Conservation (phyloP, 2,329 filamentous ascomycete species). For the Microdochium bolleyi region DNA sequence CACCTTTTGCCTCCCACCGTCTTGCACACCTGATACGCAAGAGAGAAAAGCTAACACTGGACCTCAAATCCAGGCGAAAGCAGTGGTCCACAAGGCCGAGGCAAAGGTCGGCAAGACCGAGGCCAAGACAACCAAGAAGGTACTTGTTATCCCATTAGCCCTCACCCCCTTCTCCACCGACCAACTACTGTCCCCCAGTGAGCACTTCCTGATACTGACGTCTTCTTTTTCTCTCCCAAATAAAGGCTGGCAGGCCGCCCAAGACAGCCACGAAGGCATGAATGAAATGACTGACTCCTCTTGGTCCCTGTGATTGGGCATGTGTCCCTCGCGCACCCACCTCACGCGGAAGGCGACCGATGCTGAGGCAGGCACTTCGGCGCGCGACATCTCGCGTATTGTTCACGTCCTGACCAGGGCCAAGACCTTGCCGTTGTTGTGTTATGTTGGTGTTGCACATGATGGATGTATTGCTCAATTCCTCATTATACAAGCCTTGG, state of each 20-base stretch:
- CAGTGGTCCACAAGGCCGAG: constrained; percentile 18
- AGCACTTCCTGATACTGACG: not conserved
- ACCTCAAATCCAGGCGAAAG: constrained; percentile 15
- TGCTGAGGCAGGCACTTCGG: no score
- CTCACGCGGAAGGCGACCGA: no score
- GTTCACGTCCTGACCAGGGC: no score
- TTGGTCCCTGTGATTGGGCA: not conserved
- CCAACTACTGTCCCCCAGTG: not conserved
- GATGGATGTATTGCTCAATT: no score
- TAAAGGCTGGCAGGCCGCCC: not conserved
- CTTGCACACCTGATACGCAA: not conserved
- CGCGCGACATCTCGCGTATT: not conserved
- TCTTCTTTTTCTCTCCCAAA: not conserved
- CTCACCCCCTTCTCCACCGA: not conserved
- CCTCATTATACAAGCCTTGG: no score
- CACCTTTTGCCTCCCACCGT: constrained; percentile 1
- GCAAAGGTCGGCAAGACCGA: constrained; percentile 12
- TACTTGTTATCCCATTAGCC: not conserved
- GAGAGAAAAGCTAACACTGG: not conserved
- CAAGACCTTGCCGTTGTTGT: no score
- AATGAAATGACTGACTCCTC: not conserved
- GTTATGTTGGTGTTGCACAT: no score
- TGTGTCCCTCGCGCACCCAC: no score
- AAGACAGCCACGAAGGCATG: not conserved
- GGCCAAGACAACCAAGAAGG: constrained; percentile 13